Conservation (phyloP, 192 early-diverging fungal genomes). For the Oehlia diaphana region DNA sequence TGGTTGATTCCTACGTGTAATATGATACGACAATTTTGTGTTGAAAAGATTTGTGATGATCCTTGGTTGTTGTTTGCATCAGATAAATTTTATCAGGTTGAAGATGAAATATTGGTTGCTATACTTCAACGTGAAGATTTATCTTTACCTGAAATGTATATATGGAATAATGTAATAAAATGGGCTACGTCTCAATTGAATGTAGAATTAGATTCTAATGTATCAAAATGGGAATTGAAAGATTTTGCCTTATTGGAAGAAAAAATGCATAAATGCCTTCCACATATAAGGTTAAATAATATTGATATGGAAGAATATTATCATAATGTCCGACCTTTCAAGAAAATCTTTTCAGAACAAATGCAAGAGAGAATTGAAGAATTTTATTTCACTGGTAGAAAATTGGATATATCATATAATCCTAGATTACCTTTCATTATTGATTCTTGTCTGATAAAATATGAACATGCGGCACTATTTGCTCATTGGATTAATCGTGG, state of each 20-base stretch:
- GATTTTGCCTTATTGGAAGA: background rate
- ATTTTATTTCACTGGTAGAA: background rate
- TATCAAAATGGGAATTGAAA: background rate
- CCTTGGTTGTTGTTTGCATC: background rate
- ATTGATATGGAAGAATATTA: background rate
- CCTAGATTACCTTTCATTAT: background rate
- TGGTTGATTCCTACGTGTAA: background rate
- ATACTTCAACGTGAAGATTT: slow-evolving; percentile 1
- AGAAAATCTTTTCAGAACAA: background rate
- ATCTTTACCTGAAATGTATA: background rate
- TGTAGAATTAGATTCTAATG: background rate
- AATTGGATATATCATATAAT: background rate
- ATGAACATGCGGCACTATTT: background rate
- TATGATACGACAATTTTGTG: background rate
- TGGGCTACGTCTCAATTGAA: background rate
- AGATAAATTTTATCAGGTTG: slow-evolving; percentile 1
- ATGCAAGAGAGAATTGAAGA: background rate
- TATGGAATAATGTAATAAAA: slow-evolving; percentile 2
- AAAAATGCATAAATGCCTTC: background rate
- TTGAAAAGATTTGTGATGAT: background rate
- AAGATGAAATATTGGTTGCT: slow-evolving; percentile 2
- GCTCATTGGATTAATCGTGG: background rate
- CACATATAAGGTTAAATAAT: background rate
- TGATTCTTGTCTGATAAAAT: background rate
- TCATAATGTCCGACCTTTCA: background rate